Percentiles rank a stretch among this genome's conserved stretches.
phyloP scores from a whole-genome alignment of 2,329 filamentous ascomycete species.

The Lasiodiplodia sp. region DNA sequence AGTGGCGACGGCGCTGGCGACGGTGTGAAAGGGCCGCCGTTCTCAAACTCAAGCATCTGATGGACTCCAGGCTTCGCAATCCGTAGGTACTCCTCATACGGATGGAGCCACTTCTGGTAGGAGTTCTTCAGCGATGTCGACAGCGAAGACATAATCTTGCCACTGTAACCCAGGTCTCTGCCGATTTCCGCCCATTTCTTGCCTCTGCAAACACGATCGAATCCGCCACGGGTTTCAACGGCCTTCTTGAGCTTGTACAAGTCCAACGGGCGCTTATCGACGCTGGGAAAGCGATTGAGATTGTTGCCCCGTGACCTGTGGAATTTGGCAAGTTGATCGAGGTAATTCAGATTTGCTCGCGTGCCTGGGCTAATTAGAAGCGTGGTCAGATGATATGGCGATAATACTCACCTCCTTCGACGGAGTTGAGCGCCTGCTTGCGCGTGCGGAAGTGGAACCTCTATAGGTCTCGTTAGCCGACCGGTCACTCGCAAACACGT shows the following conservation, averaged over 20 bases:
- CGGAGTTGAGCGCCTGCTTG: slow-evolving; percentile 95
- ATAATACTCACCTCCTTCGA: slow-evolving; percentile 84
- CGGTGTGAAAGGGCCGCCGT: slow-evolving; percentile 87
- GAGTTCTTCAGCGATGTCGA: slow-evolving; percentile 99
- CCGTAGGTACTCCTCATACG: slow-evolving; percentile 93
- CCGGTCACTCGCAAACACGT: not conserved
- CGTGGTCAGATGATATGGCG: not conserved
- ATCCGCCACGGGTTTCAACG: slow-evolving; percentile 91
- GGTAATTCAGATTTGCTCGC: slow-evolving; percentile 92
- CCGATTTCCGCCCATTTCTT: slow-evolving; percentile 99
- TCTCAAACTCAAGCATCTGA: slow-evolving; percentile 90
- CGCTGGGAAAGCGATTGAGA: slow-evolving; percentile 90
- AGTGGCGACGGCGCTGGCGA: slow-evolving; percentile 78
- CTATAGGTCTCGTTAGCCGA: slow-evolving; percentile 55
- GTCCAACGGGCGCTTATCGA: slow-evolving; percentile 96
- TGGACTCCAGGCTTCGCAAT: slow-evolving; percentile 95
- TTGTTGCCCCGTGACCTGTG: slow-evolving; percentile 97
- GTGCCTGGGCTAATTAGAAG: slow-evolving; percentile 67
- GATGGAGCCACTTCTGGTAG: slow-evolving; percentile 94
- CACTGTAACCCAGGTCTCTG: slow-evolving; percentile 93
- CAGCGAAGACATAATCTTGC: slow-evolving; percentile 99
- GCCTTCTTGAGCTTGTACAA: slow-evolving; percentile 96
- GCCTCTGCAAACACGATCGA: slow-evolving; percentile 93
- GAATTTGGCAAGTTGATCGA: slow-evolving; percentile 93
- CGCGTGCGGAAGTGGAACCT: slow-evolving; percentile 96